A percentile compares a stretch with the other conserved stretches of the same genome.
Evolutionary conservation across 257 asterid genomes (phyloP).

Genomic region (Solanum dulcamara): DNA sequence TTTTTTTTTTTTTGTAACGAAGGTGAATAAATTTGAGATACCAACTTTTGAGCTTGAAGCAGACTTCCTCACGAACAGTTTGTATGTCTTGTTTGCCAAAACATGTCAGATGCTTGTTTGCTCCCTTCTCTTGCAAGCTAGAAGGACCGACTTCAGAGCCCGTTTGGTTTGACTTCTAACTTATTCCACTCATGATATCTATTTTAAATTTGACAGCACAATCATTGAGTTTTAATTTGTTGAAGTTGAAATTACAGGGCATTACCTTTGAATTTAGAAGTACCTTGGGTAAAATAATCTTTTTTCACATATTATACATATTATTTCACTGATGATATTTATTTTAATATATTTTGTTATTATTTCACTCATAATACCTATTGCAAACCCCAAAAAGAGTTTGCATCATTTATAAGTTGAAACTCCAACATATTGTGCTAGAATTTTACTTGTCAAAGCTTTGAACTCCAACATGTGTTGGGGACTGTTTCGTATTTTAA

Average conservation of each 20-base stretch:
- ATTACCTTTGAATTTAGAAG: background rate
- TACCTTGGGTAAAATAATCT: background rate
- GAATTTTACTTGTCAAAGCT: background rate
- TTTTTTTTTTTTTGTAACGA: background rate
- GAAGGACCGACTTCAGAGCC: background rate
- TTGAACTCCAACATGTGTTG: background rate
- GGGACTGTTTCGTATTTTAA: too few relatives aligned
- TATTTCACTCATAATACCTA: background rate
- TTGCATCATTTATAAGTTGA: too few relatives aligned
- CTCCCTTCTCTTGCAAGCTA: background rate
- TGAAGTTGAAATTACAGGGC: background rate
- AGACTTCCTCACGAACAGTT: background rate
- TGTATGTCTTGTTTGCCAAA: background rate
- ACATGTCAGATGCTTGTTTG: background rate
- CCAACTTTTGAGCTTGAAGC: background rate
- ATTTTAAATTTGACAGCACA: too few relatives aligned
- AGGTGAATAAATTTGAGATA: background rate
- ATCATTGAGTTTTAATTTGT: background rate
- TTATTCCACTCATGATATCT: too few relatives aligned
- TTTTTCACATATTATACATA: too few relatives aligned
- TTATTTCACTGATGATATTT: too few relatives aligned
- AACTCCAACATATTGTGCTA: background rate
- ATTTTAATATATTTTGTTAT: too few relatives aligned
- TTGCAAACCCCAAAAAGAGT: too few relatives aligned
- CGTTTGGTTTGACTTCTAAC: too few relatives aligned